These are phyloP conservation scores for Hirschioporus abietinus DNA, from an alignment of 768 basidiomycete species.

Conservation along the genomic window DNA sequence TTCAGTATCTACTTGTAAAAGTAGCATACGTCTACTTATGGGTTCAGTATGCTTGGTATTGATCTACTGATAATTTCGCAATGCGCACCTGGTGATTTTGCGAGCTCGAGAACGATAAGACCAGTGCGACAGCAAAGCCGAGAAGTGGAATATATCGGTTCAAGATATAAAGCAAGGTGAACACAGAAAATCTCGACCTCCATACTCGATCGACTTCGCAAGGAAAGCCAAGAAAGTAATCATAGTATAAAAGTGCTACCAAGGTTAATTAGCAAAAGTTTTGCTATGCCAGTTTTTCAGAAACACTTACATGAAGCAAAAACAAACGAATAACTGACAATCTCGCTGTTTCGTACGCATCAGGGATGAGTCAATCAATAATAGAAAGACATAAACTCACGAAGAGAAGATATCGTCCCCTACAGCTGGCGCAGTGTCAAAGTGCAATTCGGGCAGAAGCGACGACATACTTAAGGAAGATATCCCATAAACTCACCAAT, in stretches of 20 bases:
- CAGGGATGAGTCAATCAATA: neutral
- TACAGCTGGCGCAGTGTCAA: neutral
- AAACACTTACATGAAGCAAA: neutral
- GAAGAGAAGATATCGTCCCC: neutral
- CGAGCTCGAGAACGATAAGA: neutral
- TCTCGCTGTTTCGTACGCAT: neutral
- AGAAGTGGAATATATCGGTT: conserved; percentile 4
- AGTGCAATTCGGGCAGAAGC: neutral
- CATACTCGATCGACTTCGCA: conserved; percentile 1
- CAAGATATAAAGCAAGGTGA: neutral
- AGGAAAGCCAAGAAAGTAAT: neutral
- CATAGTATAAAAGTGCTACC: neutral
- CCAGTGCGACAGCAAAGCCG: neutral
- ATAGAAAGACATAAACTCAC: neutral
- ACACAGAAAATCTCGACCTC: neutral
- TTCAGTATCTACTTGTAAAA: neutral
- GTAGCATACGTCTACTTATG: neutral
- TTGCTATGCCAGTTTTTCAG: neutral
- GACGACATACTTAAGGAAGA: neutral
- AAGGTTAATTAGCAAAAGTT: neutral
- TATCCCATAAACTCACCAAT: neutral
- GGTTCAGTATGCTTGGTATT: neutral
- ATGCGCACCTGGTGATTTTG: neutral
- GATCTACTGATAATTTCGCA: neutral
- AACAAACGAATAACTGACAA: neutral